phyloP scores from a whole-genome alignment of 345 rosid genomes.

The Ceriops decandra region DNA sequence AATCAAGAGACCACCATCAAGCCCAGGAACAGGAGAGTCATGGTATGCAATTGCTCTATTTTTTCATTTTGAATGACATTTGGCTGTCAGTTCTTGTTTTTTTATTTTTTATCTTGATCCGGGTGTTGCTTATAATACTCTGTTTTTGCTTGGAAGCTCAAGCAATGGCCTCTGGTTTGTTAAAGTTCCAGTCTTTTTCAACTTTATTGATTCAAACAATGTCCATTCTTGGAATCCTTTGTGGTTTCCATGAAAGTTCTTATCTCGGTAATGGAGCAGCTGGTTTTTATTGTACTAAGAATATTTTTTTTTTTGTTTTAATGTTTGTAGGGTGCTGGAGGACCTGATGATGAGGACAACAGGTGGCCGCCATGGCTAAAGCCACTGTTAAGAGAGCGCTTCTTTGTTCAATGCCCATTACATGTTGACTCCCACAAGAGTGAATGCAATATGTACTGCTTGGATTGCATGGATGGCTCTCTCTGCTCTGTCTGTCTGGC shows the following conservation, averaged over 20 bases:
- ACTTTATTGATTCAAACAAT: slow-evolving; percentile 21
- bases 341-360: slow-evolving; percentile 41
- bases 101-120: background rate
- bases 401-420: slow-evolving; percentile 51
- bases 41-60: slow-evolving; percentile 30
- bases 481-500: slow-evolving; percentile 55
- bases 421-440: slow-evolving; percentile 62
- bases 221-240: slow-evolving; percentile 10
- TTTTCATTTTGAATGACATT: background rate
- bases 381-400: slow-evolving; percentile 47
- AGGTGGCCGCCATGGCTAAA: slow-evolving; percentile 65
- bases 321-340: slow-evolving; percentile 48
- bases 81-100: background rate
- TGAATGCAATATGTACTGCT: slow-evolving; percentile 64
- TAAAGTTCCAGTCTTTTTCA: background rate
- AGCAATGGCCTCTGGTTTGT: background rate
- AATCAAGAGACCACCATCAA: slow-evolving; percentile 40
- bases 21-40: slow-evolving; percentile 54
- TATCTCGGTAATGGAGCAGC: background rate
- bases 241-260: background rate
- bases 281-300: background rate
- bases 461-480: slow-evolving; percentile 55
- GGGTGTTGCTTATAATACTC: slow-evolving; percentile 15
- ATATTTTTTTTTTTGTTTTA: background rate
- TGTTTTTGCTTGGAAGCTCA: background rate